Percentiles rank a stretch among this genome's conserved stretches.
These are phyloP conservation scores for Hamigera avellanea DNA, from an alignment of 495 filamentous ascomycete species.

Conservation along the genomic window DNA sequence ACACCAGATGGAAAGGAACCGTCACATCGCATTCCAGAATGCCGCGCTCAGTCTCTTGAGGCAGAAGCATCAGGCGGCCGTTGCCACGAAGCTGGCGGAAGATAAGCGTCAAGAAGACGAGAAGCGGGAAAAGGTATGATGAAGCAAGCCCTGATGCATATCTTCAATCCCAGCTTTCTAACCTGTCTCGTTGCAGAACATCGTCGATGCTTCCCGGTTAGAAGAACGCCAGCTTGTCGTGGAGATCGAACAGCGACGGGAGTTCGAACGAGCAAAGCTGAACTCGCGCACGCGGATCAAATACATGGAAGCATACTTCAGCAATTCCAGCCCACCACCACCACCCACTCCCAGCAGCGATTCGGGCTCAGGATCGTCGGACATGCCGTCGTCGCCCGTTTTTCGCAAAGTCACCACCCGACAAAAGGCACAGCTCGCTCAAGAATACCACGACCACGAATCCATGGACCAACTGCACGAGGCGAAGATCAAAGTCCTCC, in stretches of 20 bases:
- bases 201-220: conserved; percentile 41
- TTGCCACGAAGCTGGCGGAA: conserved; percentile 15
- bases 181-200: conserved; percentile 32
- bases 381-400: conserved; percentile 5
- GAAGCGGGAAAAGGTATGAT: conserved; percentile 41
- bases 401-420: conserved; percentile 23
- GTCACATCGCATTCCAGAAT: conserved; percentile 44
- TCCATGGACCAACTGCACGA: conserved; percentile 61
- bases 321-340: conserved; percentile 37
- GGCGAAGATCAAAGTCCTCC: conserved; percentile 66
- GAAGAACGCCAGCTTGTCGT: conserved; percentile 66
- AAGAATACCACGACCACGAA: conserved; percentile 58
- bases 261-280: conserved; percentile 44
- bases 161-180: conserved; percentile 23
- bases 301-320: conserved; percentile 72
- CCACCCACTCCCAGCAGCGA: conserved; percentile 11
- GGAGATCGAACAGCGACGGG: conserved; percentile 50
- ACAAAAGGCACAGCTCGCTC: conserved; percentile 47
- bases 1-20: conserved; percentile 45
- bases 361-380: conserved; percentile 14
- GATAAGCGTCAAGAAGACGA: conserved; percentile 34
- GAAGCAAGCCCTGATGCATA: conserved; percentile 19
- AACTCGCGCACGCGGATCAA: conserved; percentile 59
- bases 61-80: conserved; percentile 20
- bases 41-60: conserved; percentile 20